Base-by-base conservation (phyloP, 2,329 filamentous ascomycete genomes). In the Arthrobotrys iridis region DNA sequence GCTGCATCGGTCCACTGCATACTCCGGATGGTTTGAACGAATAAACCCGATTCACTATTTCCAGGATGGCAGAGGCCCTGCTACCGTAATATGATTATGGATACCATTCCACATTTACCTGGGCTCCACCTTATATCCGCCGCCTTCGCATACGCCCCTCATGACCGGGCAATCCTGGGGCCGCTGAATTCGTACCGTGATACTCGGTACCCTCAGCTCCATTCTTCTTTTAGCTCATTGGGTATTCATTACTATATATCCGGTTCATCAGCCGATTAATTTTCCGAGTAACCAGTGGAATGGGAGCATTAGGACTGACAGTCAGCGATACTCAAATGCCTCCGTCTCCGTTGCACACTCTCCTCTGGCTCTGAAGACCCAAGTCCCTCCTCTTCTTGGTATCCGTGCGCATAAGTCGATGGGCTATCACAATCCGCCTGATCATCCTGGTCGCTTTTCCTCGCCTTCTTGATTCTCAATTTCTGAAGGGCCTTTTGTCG, bases 401-500 rank as follows among this genome's bases (percentile, higher is more conserved):
- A 30, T 8, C 15, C 50, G 1, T 15, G 15, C 7, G 46, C 4
- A 20, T 52, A 33, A 8, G 46, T 52, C 24, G 46, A 52, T n/a
- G 50, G 50, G 15, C 50, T 55, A 37, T 55, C 50, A 2, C 50
- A 28, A 20, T 55, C 50, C 4, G 15, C 50, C 3, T 15, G 15
- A 3, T 55, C 50, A 24, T 37, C 50, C 50, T 37, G 50, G 18
- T 55, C 50, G 10, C 18, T 22, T 20, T 3, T 37, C 18, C 50
- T 13, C 11, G 15, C 13, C 10, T 37, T 55, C 30, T 55, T 55
- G 2, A 37, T 20, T 24, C 50, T 55, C 18, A 55, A 11, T n/a
- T 55, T 55, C 18, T 55, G 50, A 37, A 55, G 50, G 3, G 50
- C 50, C 15, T 55, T 55, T 37, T 55, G 50, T 22, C 50, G 50